Evolutionary conservation across 805 yeast genomes (phyloP).

Genomic region (Clavispora phyllophila): DNA sequence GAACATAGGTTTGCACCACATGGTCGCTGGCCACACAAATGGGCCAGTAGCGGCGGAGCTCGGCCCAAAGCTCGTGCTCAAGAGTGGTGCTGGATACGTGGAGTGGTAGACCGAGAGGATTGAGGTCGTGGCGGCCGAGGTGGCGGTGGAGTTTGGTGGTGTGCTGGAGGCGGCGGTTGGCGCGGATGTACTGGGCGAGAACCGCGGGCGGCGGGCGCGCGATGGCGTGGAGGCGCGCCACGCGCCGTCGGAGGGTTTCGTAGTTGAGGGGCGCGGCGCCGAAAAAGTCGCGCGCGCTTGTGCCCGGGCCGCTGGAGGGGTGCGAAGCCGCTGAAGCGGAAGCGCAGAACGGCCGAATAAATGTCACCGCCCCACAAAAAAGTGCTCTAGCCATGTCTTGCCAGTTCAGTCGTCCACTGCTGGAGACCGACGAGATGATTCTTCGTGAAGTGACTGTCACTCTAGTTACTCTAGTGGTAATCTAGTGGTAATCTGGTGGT

Average conservation of each 20-base stretch:
- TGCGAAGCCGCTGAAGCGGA: too few species aligned
- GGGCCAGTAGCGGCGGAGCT: constrained; percentile 10
- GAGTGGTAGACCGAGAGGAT: constrained; percentile 5
- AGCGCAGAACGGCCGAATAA: too few species aligned
- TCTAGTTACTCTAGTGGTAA: too few species aligned
- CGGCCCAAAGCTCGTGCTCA: constrained; percentile 13
- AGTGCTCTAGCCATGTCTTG: too few species aligned
- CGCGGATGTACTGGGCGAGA: constrained; percentile 11
- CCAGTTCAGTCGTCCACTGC: too few species aligned
- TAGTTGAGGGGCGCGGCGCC: constrained; percentile 11
- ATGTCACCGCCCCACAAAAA: too few species aligned
- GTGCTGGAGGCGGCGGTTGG: constrained; percentile 12
- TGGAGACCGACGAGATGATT: too few species aligned
- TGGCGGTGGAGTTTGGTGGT: constrained; percentile 2
- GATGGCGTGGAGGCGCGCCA: constrained; percentile 4
- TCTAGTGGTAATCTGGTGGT: too few species aligned
- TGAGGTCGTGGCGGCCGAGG: not conserved
- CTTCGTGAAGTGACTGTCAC: too few species aligned
- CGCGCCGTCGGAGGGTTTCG: constrained; percentile 10
- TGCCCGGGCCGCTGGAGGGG: not conserved
- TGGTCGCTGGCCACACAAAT: constrained; percentile 4
- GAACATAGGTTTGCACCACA: constrained; percentile 9
- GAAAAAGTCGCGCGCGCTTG: constrained; percentile 2
- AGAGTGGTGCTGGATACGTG: constrained; percentile 10
- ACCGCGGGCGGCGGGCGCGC: constrained; percentile 3